These are phyloP conservation scores for Amylocarpus encephaloides DNA, from an alignment of 2,329 filamentous ascomycete genomes.

Conservation along the genomic window DNA sequence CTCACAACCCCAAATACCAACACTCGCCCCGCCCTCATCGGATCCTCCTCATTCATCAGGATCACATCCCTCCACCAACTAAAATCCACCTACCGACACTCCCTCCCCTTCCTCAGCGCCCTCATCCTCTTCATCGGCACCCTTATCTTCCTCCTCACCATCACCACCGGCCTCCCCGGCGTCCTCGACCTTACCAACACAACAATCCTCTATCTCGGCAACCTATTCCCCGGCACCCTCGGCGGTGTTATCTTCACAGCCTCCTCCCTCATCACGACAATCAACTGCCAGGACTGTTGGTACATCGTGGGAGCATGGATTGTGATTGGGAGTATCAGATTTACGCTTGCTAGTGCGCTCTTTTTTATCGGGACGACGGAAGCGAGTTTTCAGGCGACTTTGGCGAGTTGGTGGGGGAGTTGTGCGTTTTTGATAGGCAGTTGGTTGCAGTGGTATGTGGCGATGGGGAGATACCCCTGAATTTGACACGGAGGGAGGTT, in stretches of 20 bases:
- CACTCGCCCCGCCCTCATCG: conserved; percentile 13
- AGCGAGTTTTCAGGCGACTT: conserved; percentile 7
- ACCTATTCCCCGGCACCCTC: conserved; percentile 19
- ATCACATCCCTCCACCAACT: conserved; percentile 12
- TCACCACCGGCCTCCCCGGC: conserved; percentile 16
- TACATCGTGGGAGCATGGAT: conserved; percentile 17
- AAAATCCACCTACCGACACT: conserved; percentile 7
- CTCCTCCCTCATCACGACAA: conserved; percentile 10
- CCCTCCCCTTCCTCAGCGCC: conserved; percentile 11
- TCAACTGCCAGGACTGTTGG: conserved; percentile 15
- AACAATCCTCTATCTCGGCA: conserved; percentile 6
- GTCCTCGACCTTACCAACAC: conserved; percentile 14
- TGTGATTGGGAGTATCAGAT: conserved; percentile 17
- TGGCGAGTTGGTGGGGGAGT: conserved; percentile 21
- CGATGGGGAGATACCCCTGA: conserved; percentile 16
- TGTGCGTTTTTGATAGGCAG: conserved; percentile 19
- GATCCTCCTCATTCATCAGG: conserved; percentile 15
- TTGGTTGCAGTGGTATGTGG: conserved; percentile 21
- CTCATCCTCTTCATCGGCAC: conserved; percentile 18
- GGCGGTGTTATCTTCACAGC: conserved; percentile 19
- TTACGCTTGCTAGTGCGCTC: conserved; percentile 17
- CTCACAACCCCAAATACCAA: no score
- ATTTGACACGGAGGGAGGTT: conserved; percentile 2
- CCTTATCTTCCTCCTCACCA: conserved; percentile 20
- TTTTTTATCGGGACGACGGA: conserved; percentile 10